phyloP scores from a whole-genome alignment of 495 filamentous ascomycete species.

The Daldinia caldariorum region DNA sequence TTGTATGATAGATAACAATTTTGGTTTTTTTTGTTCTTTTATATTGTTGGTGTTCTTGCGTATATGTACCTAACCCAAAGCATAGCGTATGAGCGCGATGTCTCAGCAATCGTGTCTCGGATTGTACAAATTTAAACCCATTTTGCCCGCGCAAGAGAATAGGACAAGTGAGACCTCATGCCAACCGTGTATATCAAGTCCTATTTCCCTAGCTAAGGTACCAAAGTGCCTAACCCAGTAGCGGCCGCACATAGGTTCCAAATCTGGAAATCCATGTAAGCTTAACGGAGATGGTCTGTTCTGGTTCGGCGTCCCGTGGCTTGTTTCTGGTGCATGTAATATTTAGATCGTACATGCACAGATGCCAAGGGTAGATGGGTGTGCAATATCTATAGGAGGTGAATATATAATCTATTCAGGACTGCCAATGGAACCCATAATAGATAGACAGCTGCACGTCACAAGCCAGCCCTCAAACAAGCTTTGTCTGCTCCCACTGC shows the following conservation, averaged over 20 bases:
- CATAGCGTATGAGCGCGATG: constrained; percentile 1
- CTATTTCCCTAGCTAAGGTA: not conserved
- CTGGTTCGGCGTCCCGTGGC: not conserved
- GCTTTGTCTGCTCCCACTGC: not conserved
- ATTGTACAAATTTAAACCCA: not conserved
- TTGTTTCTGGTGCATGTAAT: not conserved
- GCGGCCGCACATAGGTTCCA: not conserved
- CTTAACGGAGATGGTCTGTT: not conserved
- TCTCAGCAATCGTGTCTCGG: not conserved
- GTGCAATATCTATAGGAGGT: not conserved
- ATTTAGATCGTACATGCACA: not conserved
- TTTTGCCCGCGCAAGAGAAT: not conserved
- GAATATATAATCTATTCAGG: not conserved
- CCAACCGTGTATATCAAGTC: not conserved
- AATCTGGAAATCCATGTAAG: not conserved
- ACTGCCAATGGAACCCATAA: not conserved
- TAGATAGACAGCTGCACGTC: not conserved
- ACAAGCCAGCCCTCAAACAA: not conserved
- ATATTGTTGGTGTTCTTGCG: constrained; percentile 11
- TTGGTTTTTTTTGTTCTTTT: not conserved
- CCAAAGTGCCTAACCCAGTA: not conserved
- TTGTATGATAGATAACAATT: constrained; percentile 21
- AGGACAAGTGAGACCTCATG: not conserved
- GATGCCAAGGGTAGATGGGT: not conserved
- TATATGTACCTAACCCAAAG: not conserved